Conservation (phyloP, 495 filamentous ascomycete species). For the Entonaema liquescens region DNA sequence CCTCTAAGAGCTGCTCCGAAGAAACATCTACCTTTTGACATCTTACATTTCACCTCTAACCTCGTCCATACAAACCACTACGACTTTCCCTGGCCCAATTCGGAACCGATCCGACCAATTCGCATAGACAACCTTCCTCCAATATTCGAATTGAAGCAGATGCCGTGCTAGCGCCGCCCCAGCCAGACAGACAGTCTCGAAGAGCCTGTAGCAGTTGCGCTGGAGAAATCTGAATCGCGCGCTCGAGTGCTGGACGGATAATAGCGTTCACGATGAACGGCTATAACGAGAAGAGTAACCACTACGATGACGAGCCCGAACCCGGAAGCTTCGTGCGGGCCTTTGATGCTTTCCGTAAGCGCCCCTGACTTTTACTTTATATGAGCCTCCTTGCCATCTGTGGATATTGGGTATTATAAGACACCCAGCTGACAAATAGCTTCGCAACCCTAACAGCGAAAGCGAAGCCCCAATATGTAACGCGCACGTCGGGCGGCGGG, state of each 20-base stretch:
- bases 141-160: constrained; percentile 21
- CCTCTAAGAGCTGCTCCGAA: constrained; percentile 16
- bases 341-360: constrained; percentile 96
- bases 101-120: neutral
- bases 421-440: constrained; percentile 37
- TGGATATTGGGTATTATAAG: too few species aligned
- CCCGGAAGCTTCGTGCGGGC: constrained; percentile 72
- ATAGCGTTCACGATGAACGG: constrained; percentile 57
- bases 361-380: constrained; percentile 5
- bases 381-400: too few species aligned
- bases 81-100: constrained; percentile 4
- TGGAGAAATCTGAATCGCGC: constrained; percentile 26
- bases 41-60: neutral
- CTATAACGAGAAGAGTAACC: constrained; percentile 72
- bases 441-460: constrained; percentile 69
- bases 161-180: constrained; percentile 31
- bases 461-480: constrained; percentile 91
- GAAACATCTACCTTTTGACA: too few species aligned
- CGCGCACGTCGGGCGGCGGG: constrained; percentile 81
- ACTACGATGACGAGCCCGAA: constrained; percentile 81
- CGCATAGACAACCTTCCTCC: neutral
- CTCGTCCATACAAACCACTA: constrained; percentile 11
- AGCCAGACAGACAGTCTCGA: constrained; percentile 26
- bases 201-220: constrained; percentile 31
- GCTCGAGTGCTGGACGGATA: constrained; percentile 4